These are phyloP conservation scores for Aureobasidium musti DNA, from an alignment of 2,329 filamentous ascomycete species.

Conservation along the genomic window DNA sequence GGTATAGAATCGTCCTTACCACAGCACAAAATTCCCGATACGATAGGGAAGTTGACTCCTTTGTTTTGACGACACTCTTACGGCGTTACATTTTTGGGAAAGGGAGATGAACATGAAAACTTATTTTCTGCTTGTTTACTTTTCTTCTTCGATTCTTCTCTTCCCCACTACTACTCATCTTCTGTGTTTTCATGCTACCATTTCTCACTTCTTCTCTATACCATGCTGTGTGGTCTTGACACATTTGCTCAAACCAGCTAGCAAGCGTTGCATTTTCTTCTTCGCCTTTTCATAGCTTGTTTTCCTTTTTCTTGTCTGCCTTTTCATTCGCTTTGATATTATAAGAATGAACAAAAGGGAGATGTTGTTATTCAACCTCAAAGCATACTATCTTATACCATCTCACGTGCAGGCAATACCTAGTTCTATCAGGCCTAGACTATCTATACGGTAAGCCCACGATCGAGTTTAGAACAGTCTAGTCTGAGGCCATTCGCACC, in stretches of 20 bases:
- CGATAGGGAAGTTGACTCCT: not conserved
- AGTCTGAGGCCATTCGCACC: not conserved
- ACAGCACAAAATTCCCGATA: not conserved
- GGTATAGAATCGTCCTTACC: constrained; percentile 4
- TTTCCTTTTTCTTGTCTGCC: not conserved
- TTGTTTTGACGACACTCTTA: constrained; percentile 16
- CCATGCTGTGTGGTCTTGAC: constrained; percentile 12
- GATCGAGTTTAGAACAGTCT: not conserved
- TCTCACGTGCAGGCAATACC: not conserved
- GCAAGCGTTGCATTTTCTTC: constrained; percentile 20
- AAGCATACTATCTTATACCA: not conserved
- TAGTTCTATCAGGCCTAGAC: too few species aligned
- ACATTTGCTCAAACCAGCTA: constrained; percentile 1
- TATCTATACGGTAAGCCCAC: too few species aligned
- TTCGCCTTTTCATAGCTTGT: not conserved
- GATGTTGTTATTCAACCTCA: not conserved
- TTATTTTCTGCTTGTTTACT: not conserved
- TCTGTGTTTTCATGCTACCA: constrained; percentile 2
- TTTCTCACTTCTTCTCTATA: constrained; percentile 11
- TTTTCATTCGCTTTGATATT: not conserved
- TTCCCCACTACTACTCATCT: not conserved
- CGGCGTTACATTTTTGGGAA: constrained; percentile 15
- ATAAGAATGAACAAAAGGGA: constrained; percentile 9
- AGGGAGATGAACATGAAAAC: constrained; percentile 20
- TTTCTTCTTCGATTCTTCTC: constrained; percentile 10